Conservation (phyloP, 768 basidiomycete species). For the Lactifluus hygrophoroides region DNA sequence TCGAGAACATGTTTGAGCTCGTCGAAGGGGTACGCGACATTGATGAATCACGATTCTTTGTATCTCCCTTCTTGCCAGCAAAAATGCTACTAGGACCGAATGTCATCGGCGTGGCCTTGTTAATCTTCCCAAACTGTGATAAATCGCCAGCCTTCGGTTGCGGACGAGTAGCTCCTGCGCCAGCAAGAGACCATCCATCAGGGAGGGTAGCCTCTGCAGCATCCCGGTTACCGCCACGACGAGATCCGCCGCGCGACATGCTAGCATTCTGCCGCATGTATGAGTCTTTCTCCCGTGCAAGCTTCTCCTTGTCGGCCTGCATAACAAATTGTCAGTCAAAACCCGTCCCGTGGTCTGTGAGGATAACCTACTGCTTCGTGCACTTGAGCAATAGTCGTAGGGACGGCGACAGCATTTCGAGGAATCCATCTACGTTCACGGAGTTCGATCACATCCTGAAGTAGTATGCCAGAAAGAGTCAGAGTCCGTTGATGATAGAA, state of each 20-base stretch:
- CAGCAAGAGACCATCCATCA: conserved; percentile 71
- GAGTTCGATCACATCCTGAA: conserved; percentile 84
- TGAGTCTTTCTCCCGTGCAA: conserved; percentile 67
- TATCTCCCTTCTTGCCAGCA: conserved; percentile 55
- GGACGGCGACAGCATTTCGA: conserved; percentile 65
- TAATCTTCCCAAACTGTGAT: conserved; percentile 84
- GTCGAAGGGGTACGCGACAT: conserved; percentile 66
- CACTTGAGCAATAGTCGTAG: conserved; percentile 81
- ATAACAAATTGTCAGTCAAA: background rate
- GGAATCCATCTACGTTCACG: conserved; percentile 75
- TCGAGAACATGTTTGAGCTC: conserved; percentile 79
- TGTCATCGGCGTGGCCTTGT: conserved; percentile 51
- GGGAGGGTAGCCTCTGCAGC: conserved; percentile 51
- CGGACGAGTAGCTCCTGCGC: conserved; percentile 34
- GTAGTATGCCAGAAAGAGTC: conserved; percentile 2
- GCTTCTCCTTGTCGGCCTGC: conserved; percentile 86
- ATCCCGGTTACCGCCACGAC: conserved; percentile 68
- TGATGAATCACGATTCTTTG: conserved; percentile 52
- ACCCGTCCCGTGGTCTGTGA: background rate
- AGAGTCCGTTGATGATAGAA: background rate
- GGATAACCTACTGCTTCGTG: conserved; percentile 64
- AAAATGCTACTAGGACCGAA: conserved; percentile 87
- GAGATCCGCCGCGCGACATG: conserved; percentile 88
- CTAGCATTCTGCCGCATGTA: conserved; percentile 51
- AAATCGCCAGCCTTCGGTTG: conserved; percentile 79